These are phyloP conservation scores for Articulospora tetracladia DNA, from an alignment of 495 filamentous ascomycete species.

Conservation along the genomic window DNA sequence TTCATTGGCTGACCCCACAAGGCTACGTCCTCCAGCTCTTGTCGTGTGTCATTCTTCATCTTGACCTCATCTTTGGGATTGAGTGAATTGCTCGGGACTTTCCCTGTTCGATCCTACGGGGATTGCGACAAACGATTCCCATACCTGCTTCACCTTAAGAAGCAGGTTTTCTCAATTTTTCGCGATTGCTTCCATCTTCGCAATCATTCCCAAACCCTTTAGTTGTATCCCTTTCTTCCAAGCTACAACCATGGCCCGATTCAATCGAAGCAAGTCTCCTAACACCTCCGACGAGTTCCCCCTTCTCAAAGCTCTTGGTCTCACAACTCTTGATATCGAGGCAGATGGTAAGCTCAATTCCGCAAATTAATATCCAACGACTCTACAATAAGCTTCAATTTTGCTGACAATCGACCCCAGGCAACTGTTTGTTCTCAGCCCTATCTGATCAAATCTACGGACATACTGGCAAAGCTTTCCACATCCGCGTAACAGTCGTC, in stretches of 20 bases:
- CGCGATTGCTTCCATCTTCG: not conserved
- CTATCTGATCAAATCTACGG: slow-evolving; percentile 73
- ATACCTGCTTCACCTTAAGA: too few species aligned
- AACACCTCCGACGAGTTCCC: slow-evolving; percentile 34
- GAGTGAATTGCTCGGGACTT: too few species aligned
- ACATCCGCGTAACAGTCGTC: slow-evolving; percentile 58
- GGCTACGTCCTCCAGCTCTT: not conserved
- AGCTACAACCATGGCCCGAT: not conserved
- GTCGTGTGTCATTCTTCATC: not conserved
- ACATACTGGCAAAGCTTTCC: slow-evolving; percentile 49
- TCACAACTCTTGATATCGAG: slow-evolving; percentile 45
- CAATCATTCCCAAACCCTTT: not conserved
- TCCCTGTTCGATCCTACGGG: too few species aligned
- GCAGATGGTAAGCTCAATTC: slow-evolving; percentile 41
- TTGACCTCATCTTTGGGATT: too few species aligned
- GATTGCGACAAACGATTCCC: too few species aligned
- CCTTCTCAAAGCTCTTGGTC: slow-evolving; percentile 39
- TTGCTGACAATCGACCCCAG: slow-evolving; percentile 31
- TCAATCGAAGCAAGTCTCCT: not conserved
- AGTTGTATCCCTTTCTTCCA: not conserved
- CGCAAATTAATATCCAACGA: not conserved
- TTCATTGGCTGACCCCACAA: not conserved
- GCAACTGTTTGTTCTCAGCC: slow-evolving; percentile 76
- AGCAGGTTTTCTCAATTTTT: not conserved
- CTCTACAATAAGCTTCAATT: not conserved